phyloP scores from a whole-genome alignment of 306 rosid genomes.

The Calophaca sinica region DNA sequence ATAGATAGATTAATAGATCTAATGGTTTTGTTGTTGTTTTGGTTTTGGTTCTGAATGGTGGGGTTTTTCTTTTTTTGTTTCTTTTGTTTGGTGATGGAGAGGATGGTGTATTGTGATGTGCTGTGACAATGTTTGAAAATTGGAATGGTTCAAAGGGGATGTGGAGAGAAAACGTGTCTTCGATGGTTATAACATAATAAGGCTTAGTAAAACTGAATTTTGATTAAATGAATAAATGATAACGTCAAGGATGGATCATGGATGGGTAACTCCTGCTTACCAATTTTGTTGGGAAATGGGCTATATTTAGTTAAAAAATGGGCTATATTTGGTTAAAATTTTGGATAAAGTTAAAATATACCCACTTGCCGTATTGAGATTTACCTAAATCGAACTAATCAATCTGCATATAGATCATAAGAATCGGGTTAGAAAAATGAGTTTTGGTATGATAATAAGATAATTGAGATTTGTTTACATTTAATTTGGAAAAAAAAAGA shows the following conservation, averaged over 20 bases:
- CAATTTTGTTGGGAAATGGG: not conserved
- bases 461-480: too few species aligned
- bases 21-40: not conserved
- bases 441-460: too few species aligned
- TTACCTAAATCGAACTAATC: too few species aligned
- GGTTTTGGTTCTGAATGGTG: not conserved
- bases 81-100: not conserved
- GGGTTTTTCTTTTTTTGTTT: not conserved
- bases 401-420: too few species aligned
- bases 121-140: not conserved
- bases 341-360: not conserved
- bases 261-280: not conserved
- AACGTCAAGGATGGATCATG: not conserved
- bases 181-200: not conserved
- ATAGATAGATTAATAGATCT: not conserved
- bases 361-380: too few species aligned
- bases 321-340: not conserved
- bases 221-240: not conserved
- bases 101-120: conserved; percentile 1
- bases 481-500: too few species aligned
- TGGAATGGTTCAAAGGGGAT: conserved; percentile 20
- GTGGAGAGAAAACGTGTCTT: conserved; percentile 18
- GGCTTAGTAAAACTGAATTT: not conserved
- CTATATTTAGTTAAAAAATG: not conserved
- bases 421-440: too few species aligned